Percentiles rank a stretch among this genome's conserved stretches.
Evolutionary conservation across 805 yeast genomes (phyloP).

Genomic region (Starmerella cellae): DNA sequence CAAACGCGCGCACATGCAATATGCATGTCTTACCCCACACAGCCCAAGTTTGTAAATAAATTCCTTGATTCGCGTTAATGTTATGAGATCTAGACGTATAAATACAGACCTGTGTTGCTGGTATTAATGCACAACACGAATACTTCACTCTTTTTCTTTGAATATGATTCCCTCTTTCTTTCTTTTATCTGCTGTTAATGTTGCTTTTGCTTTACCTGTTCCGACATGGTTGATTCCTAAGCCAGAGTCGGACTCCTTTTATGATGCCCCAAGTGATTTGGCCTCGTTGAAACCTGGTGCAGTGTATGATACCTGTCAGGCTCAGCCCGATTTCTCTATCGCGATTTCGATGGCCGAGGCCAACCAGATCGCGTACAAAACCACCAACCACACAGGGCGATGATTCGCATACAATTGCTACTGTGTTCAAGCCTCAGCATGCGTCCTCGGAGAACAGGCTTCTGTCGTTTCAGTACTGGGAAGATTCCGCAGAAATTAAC

Average conservation of each 20-base stretch:
- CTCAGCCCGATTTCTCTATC: not conserved
- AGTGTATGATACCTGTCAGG: conserved; percentile 5
- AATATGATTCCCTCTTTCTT: not conserved
- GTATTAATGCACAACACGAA: too few species aligned
- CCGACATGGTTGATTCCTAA: not conserved
- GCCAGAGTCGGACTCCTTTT: conserved; percentile 16
- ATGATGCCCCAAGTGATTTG: conserved; percentile 8
- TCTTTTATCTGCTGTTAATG: not conserved
- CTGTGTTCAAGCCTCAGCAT: conserved; percentile 13
- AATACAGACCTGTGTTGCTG: too few species aligned
- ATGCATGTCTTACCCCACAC: too few species aligned
- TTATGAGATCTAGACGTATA: too few species aligned
- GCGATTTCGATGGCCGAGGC: conserved; percentile 1
- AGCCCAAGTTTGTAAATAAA: too few species aligned
- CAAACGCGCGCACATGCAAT: too few species aligned
- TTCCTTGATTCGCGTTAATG: too few species aligned
- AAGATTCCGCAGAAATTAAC: conserved; percentile 18
- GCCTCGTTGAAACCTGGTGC: conserved; percentile 8
- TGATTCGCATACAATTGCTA: conserved; percentile 14
- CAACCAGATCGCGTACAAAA: conserved; percentile 14
- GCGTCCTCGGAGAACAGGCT: conserved; percentile 11
- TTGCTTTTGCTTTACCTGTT: not conserved
- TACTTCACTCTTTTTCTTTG: too few species aligned
- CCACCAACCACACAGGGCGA: conserved; percentile 10
- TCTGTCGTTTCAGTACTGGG: conserved; percentile 21